A percentile compares a stretch with the other conserved stretches of the same genome.
phyloP scores from a whole-genome alignment of 768 basidiomycete species.

The Mycena leptocephala region DNA sequence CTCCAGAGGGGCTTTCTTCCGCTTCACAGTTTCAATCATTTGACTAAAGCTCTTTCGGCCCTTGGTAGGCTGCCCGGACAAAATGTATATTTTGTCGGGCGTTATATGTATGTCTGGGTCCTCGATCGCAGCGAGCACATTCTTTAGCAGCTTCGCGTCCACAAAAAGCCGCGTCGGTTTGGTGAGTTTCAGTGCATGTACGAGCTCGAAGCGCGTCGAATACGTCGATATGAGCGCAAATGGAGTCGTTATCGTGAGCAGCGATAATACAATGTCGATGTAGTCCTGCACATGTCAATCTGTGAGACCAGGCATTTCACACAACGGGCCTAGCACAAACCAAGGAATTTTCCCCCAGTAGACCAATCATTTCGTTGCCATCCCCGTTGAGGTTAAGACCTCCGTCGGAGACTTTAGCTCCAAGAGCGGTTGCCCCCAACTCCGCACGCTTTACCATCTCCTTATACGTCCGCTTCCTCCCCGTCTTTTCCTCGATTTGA shows the following conservation, averaged over 20 bases:
- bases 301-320: background rate
- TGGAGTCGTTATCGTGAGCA: conserved; percentile 66
- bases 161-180: conserved; percentile 70
- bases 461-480: conserved; percentile 59
- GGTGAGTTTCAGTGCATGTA: conserved; percentile 64
- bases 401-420: conserved; percentile 60
- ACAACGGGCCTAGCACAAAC: conserved; percentile 60
- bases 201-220: conserved; percentile 72
- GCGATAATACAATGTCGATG: conserved; percentile 63
- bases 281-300: conserved; percentile 62
- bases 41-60: conserved; percentile 62
- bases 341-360: conserved; percentile 79
- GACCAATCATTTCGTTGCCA: conserved; percentile 74
- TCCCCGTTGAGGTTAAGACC: conserved; percentile 69
- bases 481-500: conserved; percentile 71
- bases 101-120: conserved; percentile 52
- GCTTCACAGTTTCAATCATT: conserved; percentile 58
- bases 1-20: conserved; percentile 56
- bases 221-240: conserved; percentile 69
- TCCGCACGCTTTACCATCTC: conserved; percentile 69
- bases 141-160: conserved; percentile 58
- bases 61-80: conserved; percentile 57
- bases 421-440: conserved; percentile 73
- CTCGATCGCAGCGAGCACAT: conserved; percentile 30
- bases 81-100: conserved; percentile 63